phyloP scores from a whole-genome alignment of 2,329 filamentous ascomycete species.

The Aspergillus ibericus region DNA sequence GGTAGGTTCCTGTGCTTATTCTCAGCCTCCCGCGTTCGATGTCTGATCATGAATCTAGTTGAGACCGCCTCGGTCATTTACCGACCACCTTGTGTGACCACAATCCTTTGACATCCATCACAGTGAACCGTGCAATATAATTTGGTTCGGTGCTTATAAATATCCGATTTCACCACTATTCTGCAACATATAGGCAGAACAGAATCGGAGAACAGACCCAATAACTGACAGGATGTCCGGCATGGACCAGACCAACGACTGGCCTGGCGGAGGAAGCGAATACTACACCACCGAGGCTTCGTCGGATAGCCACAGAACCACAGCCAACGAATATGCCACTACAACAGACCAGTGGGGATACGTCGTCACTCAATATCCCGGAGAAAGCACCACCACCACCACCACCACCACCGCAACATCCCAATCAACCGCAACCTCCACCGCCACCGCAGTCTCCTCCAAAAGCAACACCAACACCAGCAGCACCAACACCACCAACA shows the following conservation, averaged over 20 bases:
- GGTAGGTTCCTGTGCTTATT: neutral
- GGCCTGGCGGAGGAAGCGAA: neutral
- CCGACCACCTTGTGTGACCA: neutral
- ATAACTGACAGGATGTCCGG: neutral
- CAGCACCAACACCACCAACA: neutral
- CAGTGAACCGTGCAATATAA: neutral
- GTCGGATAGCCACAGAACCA: neutral
- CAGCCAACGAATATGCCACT: neutral
- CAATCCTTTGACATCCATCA: neutral
- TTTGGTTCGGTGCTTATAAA: neutral
- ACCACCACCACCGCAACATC: neutral
- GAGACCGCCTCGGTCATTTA: neutral
- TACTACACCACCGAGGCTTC: neutral
- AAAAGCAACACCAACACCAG: neutral
- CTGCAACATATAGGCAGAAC: neutral
- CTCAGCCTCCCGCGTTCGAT: neutral
- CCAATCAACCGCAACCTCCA: neutral
- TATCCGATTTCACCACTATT: neutral
- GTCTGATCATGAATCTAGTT: neutral
- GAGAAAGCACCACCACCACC: neutral
- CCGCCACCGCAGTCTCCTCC: neutral
- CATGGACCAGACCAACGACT: neutral
- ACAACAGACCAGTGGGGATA: neutral
- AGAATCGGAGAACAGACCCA: neutral
- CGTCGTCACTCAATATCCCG: neutral